Base-by-base conservation (phyloP, 2,329 filamentous ascomycete species). In the Didymella pinodella region DNA sequence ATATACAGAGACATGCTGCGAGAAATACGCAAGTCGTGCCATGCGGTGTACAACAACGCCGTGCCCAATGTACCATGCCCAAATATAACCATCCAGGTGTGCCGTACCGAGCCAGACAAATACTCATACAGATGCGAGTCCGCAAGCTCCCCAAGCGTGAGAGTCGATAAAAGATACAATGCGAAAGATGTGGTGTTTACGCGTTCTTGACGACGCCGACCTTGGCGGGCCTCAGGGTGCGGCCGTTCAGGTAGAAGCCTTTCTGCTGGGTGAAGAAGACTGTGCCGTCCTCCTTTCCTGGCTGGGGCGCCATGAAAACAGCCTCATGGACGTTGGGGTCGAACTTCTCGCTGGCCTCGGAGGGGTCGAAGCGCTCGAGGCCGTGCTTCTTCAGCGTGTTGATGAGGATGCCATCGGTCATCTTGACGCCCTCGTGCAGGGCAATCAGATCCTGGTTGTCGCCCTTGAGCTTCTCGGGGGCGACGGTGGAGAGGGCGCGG, bases 291-390 rank as follows among this genome's bases (percentile, higher is more conserved):
- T 97, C 90, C 84, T 96, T 96, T 68, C 88, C 93, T 52, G 88
- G 85, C 82, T 92, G 87, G 43, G 93, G 92, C 10, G 92, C 88
- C 89, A 96, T 93, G 81, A 98, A 98, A 22, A 92, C 95, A 36
- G 95, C 95, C 84, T 99, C 95, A 78, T 98, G 95, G 79, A 91
- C 85, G 80, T 97, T 97, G 66, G 95, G 93, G 82, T 99, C 90
- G 83, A 99, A 99, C 80, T 92, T 93, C 77, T 95, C 90, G 69
- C 88, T 85, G 65, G 87, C 82, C 34, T 82, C 82, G 56, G 77
- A 79, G 18, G 95, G 94, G 76, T 93, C 88, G 77, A 97, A 92
- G 68, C 93, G 85, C 84, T 96, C 91, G 63, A 99, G 83, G 55
- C 95, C 95, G 79, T 99, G 95, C 84, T 96, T 97, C 82, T 91